A percentile compares a stretch with the other conserved stretches of the same genome.
Evolutionary conservation across 805 yeast genomes (phyloP).

Genomic region (Myxozyma monticola): DNA sequence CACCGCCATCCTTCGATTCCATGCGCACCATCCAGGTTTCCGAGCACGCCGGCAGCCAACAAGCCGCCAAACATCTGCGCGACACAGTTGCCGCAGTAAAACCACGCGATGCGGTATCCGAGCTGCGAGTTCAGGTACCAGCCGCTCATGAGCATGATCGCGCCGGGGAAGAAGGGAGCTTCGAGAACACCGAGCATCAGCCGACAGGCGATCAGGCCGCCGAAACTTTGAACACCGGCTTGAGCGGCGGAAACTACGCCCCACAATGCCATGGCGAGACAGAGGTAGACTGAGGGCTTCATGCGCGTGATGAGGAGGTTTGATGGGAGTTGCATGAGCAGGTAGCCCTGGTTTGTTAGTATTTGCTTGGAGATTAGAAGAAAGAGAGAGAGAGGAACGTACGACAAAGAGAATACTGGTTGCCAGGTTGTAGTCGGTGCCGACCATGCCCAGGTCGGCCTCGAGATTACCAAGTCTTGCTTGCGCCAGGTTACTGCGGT

Average conservation of each 20-base stretch:
- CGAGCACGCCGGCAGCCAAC: slow-evolving; percentile 51
- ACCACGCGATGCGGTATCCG: slow-evolving; percentile 40
- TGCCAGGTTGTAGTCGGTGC: slow-evolving; percentile 47
- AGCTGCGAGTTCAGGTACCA: slow-evolving; percentile 46
- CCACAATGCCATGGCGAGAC: slow-evolving; percentile 44
- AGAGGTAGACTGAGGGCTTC: slow-evolving; percentile 43
- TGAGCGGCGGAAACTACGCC: slow-evolving; percentile 38
- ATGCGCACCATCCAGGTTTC: slow-evolving; percentile 41
- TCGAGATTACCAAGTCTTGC: slow-evolving; percentile 49
- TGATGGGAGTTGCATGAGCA: slow-evolving; percentile 30
- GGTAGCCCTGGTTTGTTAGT: slow-evolving; percentile 39
- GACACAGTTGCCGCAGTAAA: slow-evolving; percentile 49
- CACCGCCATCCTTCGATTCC: slow-evolving; percentile 52
- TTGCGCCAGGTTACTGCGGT: slow-evolving; percentile 49
- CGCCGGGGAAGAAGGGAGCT: slow-evolving; percentile 45
- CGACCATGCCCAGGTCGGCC: slow-evolving; percentile 42
- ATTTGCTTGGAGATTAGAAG: slow-evolving; percentile 46
- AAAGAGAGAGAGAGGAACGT: slow-evolving; percentile 46
- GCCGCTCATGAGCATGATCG: slow-evolving; percentile 39
- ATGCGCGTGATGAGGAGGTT: slow-evolving; percentile 30
- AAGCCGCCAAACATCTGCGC: slow-evolving; percentile 55
- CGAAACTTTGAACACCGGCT: slow-evolving; percentile 39
- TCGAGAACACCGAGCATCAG: slow-evolving; percentile 43
- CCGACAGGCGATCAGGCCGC: slow-evolving; percentile 42
- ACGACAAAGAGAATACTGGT: slow-evolving; percentile 46